These are phyloP conservation scores for Calonectria montana DNA, from an alignment of 2,329 filamentous ascomycete species.

Conservation along the genomic window DNA sequence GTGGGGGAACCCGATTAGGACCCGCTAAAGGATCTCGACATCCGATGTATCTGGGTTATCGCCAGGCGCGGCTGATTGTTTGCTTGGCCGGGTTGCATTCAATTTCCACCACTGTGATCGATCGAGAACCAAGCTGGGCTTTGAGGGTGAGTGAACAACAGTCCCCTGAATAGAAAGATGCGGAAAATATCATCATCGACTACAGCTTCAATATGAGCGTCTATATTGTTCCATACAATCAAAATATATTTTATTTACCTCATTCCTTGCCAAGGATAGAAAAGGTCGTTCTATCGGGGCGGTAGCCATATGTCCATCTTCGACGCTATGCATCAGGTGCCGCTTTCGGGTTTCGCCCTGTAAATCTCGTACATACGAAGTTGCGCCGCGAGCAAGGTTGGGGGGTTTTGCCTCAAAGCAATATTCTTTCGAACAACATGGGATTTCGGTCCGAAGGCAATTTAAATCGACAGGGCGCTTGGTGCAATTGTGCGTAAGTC, in stretches of 20 bases:
- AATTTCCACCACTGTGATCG: neutral
- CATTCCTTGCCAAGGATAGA: neutral
- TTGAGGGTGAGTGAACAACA: neutral
- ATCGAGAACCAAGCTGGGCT: neutral
- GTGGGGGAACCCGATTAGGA: neutral
- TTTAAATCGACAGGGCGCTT: slow-evolving; percentile 17
- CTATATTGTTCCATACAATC: neutral
- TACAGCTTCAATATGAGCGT: neutral
- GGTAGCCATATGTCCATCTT: slow-evolving; percentile 2
- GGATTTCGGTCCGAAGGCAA: slow-evolving; percentile 27
- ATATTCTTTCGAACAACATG: neutral
- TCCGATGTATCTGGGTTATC: neutral
- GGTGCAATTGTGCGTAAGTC: slow-evolving; percentile 14
- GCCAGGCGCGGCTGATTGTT: neutral
- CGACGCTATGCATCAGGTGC: neutral
- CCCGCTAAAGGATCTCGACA: neutral
- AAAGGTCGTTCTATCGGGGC: neutral
- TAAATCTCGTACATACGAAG: slow-evolving; percentile 20
- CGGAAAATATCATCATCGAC: neutral
- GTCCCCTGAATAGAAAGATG: neutral
- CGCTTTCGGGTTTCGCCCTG: slow-evolving; percentile 17
- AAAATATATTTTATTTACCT: neutral
- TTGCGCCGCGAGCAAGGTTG: slow-evolving; percentile 23
- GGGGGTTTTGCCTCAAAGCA: neutral
- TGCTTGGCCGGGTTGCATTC: neutral